Evolutionary conservation across 768 basidiomycete species (phyloP).

Genomic region (Ramaria sp.): DNA sequence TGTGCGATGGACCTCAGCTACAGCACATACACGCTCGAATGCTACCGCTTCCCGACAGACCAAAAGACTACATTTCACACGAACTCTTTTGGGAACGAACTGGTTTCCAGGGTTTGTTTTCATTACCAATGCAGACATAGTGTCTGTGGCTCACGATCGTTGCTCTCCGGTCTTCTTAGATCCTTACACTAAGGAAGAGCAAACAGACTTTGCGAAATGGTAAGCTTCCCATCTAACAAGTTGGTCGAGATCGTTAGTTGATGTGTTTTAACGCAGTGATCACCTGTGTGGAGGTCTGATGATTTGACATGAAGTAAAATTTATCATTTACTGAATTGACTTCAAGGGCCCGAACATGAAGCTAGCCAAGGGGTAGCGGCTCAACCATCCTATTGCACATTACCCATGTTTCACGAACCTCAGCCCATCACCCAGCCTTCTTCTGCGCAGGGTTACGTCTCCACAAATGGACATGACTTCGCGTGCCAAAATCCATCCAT

Average conservation of each 20-base stretch:
- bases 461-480: slow-evolving; percentile 47
- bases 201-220: slow-evolving; percentile 44
- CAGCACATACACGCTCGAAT: slow-evolving; percentile 36
- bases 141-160: background rate
- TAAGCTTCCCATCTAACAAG: slow-evolving; percentile 15
- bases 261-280: slow-evolving; percentile 24
- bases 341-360: slow-evolving; percentile 40
- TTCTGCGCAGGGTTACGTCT: slow-evolving; percentile 35
- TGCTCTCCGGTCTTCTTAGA: slow-evolving; percentile 22
- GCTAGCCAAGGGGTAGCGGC: slow-evolving; percentile 26
- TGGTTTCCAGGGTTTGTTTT: slow-evolving; percentile 40
- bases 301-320: background rate
- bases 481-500: slow-evolving; percentile 41
- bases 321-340: background rate
- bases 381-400: slow-evolving; percentile 42
- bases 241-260: too few species aligned
- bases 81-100: slow-evolving; percentile 46
- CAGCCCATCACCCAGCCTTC: slow-evolving; percentile 19
- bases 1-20: slow-evolving; percentile 33
- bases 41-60: slow-evolving; percentile 32
- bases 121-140: background rate
- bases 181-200: slow-evolving; percentile 51
- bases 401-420: slow-evolving; percentile 43
- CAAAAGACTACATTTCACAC: slow-evolving; percentile 49
- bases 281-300: slow-evolving; percentile 38